A percentile compares a stretch with the other conserved stretches of the same genome.
phyloP scores from a whole-genome alignment of 2,329 filamentous ascomycete genomes.

The Dissoconium aciculare region DNA sequence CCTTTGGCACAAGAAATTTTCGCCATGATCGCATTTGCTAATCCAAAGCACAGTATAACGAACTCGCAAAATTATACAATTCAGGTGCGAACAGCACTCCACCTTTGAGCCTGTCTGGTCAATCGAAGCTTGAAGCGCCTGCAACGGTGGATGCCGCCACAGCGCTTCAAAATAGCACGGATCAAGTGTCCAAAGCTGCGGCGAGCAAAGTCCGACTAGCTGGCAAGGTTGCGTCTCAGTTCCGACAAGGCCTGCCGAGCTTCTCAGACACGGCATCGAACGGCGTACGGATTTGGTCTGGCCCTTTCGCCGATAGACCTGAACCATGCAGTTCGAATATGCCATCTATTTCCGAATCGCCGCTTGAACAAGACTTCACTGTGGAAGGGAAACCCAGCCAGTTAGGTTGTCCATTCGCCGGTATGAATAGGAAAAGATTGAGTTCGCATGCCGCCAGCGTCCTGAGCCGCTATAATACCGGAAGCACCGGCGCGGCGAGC shows the following conservation, averaged over 20 bases:
- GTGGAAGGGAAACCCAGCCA: slow-evolving; percentile 66
- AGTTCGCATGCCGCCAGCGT: slow-evolving; percentile 27
- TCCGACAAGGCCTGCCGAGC: slow-evolving; percentile 10
- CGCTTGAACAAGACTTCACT: slow-evolving; percentile 78
- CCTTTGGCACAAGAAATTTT: slow-evolving; percentile 1
- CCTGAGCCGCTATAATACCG: slow-evolving; percentile 24
- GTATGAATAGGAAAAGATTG: slow-evolving; percentile 29
- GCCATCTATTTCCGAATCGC: slow-evolving; percentile 27
- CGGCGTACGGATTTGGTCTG: slow-evolving; percentile 23
- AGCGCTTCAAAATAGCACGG: slow-evolving; percentile 15
- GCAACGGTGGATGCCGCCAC: slow-evolving; percentile 19
- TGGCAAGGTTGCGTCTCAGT: slow-evolving; percentile 11
- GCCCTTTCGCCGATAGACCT: slow-evolving; percentile 25
- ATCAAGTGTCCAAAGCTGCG: slow-evolving; percentile 22
- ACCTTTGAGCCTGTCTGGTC: slow-evolving; percentile 19
- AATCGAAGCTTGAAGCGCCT: slow-evolving; percentile 6
- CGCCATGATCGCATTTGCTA: no score
- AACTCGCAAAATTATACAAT: slow-evolving; percentile 19
- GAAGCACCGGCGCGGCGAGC: slow-evolving; percentile 12
- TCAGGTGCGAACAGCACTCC: slow-evolving; percentile 15
- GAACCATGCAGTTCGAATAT: slow-evolving; percentile 24
- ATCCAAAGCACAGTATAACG: slow-evolving; percentile 20
- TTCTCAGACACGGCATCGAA: slow-evolving; percentile 8
- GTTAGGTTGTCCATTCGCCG: slow-evolving; percentile 67
- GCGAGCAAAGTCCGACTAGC: slow-evolving; percentile 22